Evolutionary conservation across 768 basidiomycete species (phyloP), one percentile per base, ranked within the genome.

Genomic region (Russula dissimulans): DNA sequence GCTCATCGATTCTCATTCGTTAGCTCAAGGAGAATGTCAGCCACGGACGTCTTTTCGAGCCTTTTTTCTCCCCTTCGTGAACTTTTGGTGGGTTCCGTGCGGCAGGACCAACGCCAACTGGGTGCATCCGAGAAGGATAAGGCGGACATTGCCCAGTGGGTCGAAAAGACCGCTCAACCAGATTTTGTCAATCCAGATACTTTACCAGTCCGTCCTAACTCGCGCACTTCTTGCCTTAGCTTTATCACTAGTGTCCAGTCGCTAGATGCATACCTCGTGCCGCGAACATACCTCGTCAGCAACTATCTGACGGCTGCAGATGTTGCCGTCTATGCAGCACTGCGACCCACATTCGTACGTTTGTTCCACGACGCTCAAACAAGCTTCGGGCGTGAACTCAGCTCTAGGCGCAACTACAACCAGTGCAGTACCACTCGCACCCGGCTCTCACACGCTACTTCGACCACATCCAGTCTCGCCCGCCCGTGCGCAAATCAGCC

Each of bases 381-480:
- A 49, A 14, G 36, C 8, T 7, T 22, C 46, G 48, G 31, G 51
- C n/a, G 31, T 17, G 46, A 39, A 49, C 32, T 43, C 51, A 26
- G 31, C 56, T 50, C 22, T 70, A 95, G 87, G 82, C 87, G 9
- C 82, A 85, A 68, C 76, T 88, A 17, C 80, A 83, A 67, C 78
- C 88, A 5, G 65, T 79, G n/a, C 82, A 89, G 69, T 87, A 90
- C 76, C 86, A 90, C 70, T 74, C 85, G 17, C 81, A 84, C 56
- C 93, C 95, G 5, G 80, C 90, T 22, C 71, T 98, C 42, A 89
- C 89, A 44, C 89, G 97, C 47, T 97, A 95, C 78, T 95, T 98
- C 70, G 89, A 95, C 73, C 92, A 97, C 73, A 81, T 99, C 60
- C 95, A 98, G 75, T 79, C 82, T 48, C 77, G 77, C 22, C 77